These are phyloP conservation scores for Phytophthora pini DNA, from an alignment of 352 stramenopile species.

Conservation along the genomic window DNA sequence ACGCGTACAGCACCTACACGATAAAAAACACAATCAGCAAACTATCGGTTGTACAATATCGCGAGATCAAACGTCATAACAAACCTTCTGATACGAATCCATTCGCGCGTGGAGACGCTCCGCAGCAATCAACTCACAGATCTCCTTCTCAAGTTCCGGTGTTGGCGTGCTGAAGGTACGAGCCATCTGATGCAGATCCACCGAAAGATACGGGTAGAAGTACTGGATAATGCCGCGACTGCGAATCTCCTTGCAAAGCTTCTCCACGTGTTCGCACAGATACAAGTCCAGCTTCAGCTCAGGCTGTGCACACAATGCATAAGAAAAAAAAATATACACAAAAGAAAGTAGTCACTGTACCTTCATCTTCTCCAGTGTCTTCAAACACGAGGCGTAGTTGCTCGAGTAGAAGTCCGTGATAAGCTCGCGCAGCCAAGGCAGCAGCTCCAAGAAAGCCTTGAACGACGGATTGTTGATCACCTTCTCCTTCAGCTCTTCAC, in stretches of 20 bases:
- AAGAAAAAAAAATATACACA: not conserved
- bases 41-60: not conserved
- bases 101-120: conserved; percentile 84
- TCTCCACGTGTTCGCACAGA: conserved; percentile 72
- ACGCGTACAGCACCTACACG: conserved; percentile 75
- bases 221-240: conserved; percentile 90
- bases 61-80: not conserved
- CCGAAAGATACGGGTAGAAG: conserved; percentile 88
- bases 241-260: conserved; percentile 84
- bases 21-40: conserved; percentile 3
- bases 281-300: conserved; percentile 87
- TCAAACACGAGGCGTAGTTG: conserved; percentile 86
- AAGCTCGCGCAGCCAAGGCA: conserved; percentile 88
- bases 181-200: conserved; percentile 88
- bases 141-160: conserved; percentile 72
- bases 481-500: conserved; percentile 81
- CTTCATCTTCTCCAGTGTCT: conserved; percentile 80
- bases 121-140: conserved; percentile 77
- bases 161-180: conserved; percentile 79
- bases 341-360: conserved; percentile 21
- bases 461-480: conserved; percentile 91
- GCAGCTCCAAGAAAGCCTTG: conserved; percentile 87
- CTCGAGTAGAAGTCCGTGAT: conserved; percentile 91
- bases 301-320: conserved; percentile 35
- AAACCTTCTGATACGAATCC: conserved; percentile 90